Evolutionary conservation across 257 asterid species (phyloP).

Genomic region (Solanum stenotomum): DNA sequence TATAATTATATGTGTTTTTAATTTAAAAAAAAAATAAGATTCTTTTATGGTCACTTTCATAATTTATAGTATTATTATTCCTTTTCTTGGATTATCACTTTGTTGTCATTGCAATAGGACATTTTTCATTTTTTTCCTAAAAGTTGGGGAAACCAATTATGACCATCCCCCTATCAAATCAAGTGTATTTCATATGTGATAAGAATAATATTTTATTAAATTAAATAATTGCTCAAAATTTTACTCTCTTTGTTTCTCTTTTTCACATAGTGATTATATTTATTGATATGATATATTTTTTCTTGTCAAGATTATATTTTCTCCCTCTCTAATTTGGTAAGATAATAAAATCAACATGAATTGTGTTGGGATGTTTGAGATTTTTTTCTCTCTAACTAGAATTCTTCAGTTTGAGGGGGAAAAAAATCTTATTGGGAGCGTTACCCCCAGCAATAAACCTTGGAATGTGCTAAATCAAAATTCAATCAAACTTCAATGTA

Average conservation of each 20-base stretch:
- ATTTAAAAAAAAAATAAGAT: not conserved
- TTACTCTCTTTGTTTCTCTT: too few species aligned
- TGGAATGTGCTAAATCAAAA: too few species aligned
- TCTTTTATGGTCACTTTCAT: not conserved
- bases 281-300: too few species aligned
- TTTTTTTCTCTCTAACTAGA: too few species aligned
- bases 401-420: too few species aligned
- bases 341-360: not conserved
- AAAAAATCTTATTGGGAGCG: too few species aligned
- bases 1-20: not conserved
- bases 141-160: not conserved
- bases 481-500: too few species aligned
- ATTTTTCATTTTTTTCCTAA: not conserved
- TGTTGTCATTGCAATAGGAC: not conserved
- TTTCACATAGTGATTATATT: too few species aligned
- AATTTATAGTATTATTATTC: not conserved
- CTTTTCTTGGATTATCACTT: not conserved
- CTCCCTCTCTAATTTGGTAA: not conserved
- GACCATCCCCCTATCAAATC: not conserved
- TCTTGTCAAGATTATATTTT: too few species aligned
- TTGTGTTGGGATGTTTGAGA: too few species aligned
- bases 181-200: not conserved
- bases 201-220: not conserved
- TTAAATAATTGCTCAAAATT: not conserved
- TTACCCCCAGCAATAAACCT: too few species aligned